A percentile compares a stretch with the other conserved stretches of the same genome.
These are phyloP conservation scores for Capronia epimyces DNA, from an alignment of 2,329 filamentous ascomycete genomes.

Conservation along the genomic window DNA sequence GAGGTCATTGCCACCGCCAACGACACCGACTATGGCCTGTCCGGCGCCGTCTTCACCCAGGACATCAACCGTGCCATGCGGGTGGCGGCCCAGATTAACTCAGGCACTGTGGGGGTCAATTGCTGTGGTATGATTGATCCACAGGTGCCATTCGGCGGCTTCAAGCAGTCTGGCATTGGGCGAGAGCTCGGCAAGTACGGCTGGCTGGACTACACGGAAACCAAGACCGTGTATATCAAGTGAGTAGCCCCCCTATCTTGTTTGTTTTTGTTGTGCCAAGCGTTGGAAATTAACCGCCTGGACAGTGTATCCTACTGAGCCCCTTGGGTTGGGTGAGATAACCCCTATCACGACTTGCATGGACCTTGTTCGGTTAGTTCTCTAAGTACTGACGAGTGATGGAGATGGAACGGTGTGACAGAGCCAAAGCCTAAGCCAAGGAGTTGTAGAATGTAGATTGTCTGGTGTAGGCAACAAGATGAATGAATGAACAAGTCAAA, in stretches of 20 bases:
- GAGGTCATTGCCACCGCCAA: constrained; percentile 15
- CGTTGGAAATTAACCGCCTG: too few species aligned
- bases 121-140: background rate
- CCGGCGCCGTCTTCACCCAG: constrained; percentile 20
- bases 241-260: background rate
- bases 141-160: constrained; percentile 58
- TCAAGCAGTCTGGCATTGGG: constrained; percentile 53
- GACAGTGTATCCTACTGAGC: too few species aligned
- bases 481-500: too few species aligned
- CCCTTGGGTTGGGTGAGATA: too few species aligned
- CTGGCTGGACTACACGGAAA: background rate
- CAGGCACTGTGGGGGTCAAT: constrained; percentile 28
- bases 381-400: too few species aligned
- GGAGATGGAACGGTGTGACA: too few species aligned
- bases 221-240: constrained; percentile 34
- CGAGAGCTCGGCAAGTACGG: constrained; percentile 43
- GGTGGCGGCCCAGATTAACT: constrained; percentile 18
- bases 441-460: too few species aligned
- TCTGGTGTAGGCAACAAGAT: too few species aligned
- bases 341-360: too few species aligned
- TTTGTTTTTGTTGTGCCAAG: background rate
- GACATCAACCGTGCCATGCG: constrained; percentile 20
- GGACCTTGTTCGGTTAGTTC: too few species aligned
- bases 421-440: too few species aligned
- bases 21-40: constrained; percentile 20